Evolutionary conservation across 2,329 filamentous ascomycete species (phyloP), one percentile per base, ranked within the genome.

Genomic region (Dryadomyces sulphureus): DNA sequence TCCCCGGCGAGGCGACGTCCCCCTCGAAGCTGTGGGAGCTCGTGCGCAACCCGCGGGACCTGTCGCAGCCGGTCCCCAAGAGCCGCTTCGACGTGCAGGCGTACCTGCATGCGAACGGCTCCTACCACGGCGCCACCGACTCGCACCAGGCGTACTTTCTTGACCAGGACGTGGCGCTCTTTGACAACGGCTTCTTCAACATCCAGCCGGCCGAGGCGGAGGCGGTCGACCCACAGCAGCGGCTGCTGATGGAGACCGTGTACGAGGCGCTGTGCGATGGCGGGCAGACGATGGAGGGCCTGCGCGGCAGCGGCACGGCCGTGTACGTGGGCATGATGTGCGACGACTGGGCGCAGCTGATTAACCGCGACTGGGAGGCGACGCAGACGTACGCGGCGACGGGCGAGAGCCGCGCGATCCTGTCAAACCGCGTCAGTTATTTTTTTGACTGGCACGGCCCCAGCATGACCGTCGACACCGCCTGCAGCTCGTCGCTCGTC

Each of bases 151-250:
- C 41, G 7, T 40, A 51, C 40, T 45, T 48, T 20, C 49, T 51
- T 8, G 35, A 49, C 11, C 42, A 46, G 12, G 43, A 46, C n/a
- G 17, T 30, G 4, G 8, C 2, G 5, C n/a, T 22, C 20, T 82
- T 81, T 54, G 78, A 82, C 52, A 72, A 75, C 27, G 65, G 72
- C 2, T 81, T 82, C 63, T 82, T 82, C 69, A 79, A 79, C 58
- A 80, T 82, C 70, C 79, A 75, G 44, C 76, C 77, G 14, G 69
- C 73, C 51, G 79, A 82, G 59, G 79, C 79, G 39, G 68, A 72
- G 24, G 74, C 79, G 52, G 79, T 76, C 7, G 79, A 83, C 56
- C 79, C 79, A 1, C 78, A 79, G 64, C 77, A 79, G 55, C 69
- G 79, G 52, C 60, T 81, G 19, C 71, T 75, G 5, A 62, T 81